A percentile compares a stretch with the other conserved stretches of the same genome.
phyloP scores from a whole-genome alignment of 257 asterid species.

The Solanum chmielewskii region DNA sequence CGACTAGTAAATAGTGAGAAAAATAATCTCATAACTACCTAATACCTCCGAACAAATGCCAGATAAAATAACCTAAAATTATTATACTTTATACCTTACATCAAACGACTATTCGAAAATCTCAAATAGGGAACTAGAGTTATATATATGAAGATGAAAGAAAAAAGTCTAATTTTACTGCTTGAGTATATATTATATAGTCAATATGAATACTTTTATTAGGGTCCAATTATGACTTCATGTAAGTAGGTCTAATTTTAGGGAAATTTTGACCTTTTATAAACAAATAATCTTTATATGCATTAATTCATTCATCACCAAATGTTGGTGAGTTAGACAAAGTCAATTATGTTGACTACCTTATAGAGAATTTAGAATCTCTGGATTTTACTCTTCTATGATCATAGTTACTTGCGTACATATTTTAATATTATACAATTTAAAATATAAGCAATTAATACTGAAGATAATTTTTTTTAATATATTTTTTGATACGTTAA shows the following conservation, averaged over 20 bases:
- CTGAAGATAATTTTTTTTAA: fast-evolving
- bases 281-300: background rate
- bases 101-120: background rate
- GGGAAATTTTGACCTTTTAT: background rate
- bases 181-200: background rate
- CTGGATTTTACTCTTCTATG: no score
- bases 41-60: no score
- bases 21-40: no score
- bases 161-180: background rate
- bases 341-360: background rate
- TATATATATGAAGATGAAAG: background rate
- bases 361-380: background rate
- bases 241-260: background rate
- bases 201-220: background rate
- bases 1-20: no score
- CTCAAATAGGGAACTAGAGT: background rate
- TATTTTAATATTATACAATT: no score
- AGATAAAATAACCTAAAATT: no score
- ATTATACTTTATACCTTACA: no score
- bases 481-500: no score
- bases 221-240: background rate
- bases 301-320: background rate
- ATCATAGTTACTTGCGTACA: fast-evolving
- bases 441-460: no score
- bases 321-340: background rate